Percentiles rank a stretch among this genome's conserved stretches.
These are phyloP conservation scores for Talinum fruticosum DNA, from an alignment of 148 eudicot species.

Conservation along the genomic window DNA sequence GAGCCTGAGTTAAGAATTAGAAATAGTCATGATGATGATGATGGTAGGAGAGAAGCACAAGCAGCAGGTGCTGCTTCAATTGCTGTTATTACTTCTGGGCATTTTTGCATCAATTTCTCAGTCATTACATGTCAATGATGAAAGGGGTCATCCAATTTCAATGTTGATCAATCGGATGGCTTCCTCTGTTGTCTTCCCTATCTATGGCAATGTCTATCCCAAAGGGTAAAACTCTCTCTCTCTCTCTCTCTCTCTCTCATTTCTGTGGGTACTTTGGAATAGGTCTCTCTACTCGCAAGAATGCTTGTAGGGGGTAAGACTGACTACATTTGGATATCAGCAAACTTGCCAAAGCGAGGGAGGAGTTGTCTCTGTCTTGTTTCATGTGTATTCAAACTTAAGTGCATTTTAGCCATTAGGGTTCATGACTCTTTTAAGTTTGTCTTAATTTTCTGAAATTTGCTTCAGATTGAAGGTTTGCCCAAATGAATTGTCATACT, in stretches of 20 bases:
- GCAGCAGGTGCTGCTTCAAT: conserved; percentile 15
- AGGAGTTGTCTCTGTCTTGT: no score
- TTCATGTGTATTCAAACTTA: neutral
- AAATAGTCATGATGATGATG: conserved; percentile 24
- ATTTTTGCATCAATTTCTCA: conserved; percentile 13
- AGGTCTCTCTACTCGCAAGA: no score
- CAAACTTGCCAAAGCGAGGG: no score
- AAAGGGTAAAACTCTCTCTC: conserved; percentile 43
- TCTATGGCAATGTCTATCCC: conserved; percentile 77
- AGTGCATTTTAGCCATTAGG: neutral
- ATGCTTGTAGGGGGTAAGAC: no score
- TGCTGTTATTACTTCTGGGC: conserved; percentile 30
- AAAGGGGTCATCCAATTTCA: conserved; percentile 57
- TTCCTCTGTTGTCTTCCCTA: conserved; percentile 60
- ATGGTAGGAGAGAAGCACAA: conserved; percentile 17
- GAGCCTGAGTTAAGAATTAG: neutral
- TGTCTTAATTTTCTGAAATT: neutral
- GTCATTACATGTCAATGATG: conserved; percentile 33
- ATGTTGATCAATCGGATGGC: conserved; percentile 32
- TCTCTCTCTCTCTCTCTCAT: neutral
- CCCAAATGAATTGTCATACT: neutral
- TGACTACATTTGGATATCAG: no score
- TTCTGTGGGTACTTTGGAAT: no score
- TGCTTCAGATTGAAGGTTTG: neutral
- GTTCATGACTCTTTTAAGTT: neutral